These are phyloP conservation scores for Globisporangium perplexum DNA, from an alignment of 352 stramenopile species.

Conservation along the genomic window DNA sequence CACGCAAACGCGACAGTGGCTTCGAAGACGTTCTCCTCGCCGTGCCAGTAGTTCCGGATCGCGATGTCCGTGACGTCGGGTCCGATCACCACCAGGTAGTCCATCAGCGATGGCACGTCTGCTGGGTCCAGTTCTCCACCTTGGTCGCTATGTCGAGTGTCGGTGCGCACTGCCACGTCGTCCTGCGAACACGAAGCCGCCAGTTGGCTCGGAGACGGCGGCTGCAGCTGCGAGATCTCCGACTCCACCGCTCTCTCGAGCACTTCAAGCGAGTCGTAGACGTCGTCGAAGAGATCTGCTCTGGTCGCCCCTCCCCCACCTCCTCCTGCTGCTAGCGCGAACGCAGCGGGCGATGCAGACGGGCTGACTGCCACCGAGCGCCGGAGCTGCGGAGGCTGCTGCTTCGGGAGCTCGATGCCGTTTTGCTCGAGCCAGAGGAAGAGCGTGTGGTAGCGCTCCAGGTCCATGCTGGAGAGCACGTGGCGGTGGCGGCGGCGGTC, in stretches of 20 bases:
- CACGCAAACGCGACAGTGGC: conserved; percentile 55
- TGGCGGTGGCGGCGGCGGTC: conserved; percentile 2
- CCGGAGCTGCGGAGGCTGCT: conserved; percentile 6
- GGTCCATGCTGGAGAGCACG: conserved; percentile 24
- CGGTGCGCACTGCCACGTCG: not conserved
- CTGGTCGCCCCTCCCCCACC: not conserved
- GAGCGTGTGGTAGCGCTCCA: conserved; percentile 43
- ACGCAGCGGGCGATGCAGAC: not conserved
- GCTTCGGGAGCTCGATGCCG: conserved; percentile 25
- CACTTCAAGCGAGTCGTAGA: conserved; percentile 37
- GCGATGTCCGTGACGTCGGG: conserved; percentile 37
- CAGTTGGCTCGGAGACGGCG: not conserved
- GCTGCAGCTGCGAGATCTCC: conserved; percentile 24
- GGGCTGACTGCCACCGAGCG: not conserved
- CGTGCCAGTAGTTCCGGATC: conserved; percentile 36
- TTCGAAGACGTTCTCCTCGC: conserved; percentile 41
- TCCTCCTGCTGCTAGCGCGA: not conserved
- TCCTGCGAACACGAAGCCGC: not conserved
- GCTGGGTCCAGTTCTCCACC: not conserved
- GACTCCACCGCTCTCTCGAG: conserved; percentile 30
- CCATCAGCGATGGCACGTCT: conserved; percentile 18
- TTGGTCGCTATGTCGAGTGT: not conserved
- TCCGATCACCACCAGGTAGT: conserved; percentile 47
- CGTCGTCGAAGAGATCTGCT: conserved; percentile 33
- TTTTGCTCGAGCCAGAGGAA: conserved; percentile 35